Percentiles rank a stretch among this genome's conserved stretches.
phyloP scores from a whole-genome alignment of 2,329 filamentous ascomycete genomes.

The Colletotrichum sidae region DNA sequence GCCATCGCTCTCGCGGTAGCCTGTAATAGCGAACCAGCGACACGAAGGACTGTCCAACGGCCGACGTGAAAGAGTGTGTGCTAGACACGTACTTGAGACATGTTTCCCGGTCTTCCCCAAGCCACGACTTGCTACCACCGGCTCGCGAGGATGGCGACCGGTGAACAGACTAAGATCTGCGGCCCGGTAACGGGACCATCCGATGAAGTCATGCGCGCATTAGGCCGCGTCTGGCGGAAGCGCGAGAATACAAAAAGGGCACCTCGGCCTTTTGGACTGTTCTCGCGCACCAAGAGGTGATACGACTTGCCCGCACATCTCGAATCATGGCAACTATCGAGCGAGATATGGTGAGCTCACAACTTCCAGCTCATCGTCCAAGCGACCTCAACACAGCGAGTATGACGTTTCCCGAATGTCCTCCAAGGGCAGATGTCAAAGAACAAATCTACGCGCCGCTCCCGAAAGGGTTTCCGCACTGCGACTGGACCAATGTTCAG shows the following conservation, averaged over 20 bases:
- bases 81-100: not conserved
- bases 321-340: not conserved
- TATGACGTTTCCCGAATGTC: constrained; percentile 26
- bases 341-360: not conserved
- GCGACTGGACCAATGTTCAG: constrained; percentile 21
- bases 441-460: constrained; percentile 32
- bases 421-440: constrained; percentile 27
- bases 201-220: not conserved
- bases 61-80: no score
- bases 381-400: not conserved
- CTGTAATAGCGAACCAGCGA: no score
- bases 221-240: not conserved
- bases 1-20: no score
- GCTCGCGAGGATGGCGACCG: not conserved
- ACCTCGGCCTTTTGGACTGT: not conserved
- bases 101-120: constrained; percentile 6
- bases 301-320: not conserved
- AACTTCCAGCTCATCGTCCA: not conserved
- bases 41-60: no score
- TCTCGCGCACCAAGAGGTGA: not conserved
- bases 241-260: not conserved
- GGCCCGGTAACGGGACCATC: not conserved
- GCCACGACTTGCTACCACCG: not conserved
- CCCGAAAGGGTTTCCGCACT: not conserved
- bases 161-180: not conserved